Evolutionary conservation across 2,329 filamentous ascomycete species (phyloP).

Genomic region (Diaporthe helianthi): DNA sequence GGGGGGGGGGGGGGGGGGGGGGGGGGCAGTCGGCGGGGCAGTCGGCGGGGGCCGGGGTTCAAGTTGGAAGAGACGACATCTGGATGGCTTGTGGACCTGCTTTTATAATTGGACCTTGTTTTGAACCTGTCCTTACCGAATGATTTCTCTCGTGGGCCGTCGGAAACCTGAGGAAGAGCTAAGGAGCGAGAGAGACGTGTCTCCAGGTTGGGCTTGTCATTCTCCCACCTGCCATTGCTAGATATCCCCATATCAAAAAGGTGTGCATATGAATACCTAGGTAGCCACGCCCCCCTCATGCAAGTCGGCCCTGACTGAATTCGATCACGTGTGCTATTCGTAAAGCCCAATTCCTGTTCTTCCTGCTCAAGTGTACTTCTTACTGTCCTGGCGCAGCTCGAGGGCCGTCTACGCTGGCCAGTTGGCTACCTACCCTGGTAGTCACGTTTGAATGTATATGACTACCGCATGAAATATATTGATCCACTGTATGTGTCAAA

Average conservation of each 20-base stretch:
- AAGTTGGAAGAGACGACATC: no score
- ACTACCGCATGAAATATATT: no score
- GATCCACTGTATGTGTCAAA: not conserved
- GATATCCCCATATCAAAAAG: slow-evolving; percentile 17
- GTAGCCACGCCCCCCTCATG: not conserved
- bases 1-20: not conserved
- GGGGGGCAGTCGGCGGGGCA: no score
- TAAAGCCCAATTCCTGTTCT: no score
- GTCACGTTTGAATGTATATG: no score
- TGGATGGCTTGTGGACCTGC: not conserved
- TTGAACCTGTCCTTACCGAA: slow-evolving; percentile 12
- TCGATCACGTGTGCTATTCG: not conserved
- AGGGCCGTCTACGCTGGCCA: not conserved
- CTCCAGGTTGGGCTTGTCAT: not conserved
- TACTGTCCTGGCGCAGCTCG: not conserved
- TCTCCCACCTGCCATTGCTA: slow-evolving; percentile 2
- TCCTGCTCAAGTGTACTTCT: no score
- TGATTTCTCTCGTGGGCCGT: not conserved
- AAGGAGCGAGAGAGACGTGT: not conserved
- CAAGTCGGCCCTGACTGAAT: not conserved
- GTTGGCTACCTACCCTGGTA: no score
- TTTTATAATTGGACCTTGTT: not conserved
- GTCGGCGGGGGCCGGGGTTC: no score
- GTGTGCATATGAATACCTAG: not conserved
- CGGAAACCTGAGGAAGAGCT: not conserved